Evolutionary conservation across 805 yeast species (phyloP).

Genomic region (Starmerella khaoyaiensis): DNA sequence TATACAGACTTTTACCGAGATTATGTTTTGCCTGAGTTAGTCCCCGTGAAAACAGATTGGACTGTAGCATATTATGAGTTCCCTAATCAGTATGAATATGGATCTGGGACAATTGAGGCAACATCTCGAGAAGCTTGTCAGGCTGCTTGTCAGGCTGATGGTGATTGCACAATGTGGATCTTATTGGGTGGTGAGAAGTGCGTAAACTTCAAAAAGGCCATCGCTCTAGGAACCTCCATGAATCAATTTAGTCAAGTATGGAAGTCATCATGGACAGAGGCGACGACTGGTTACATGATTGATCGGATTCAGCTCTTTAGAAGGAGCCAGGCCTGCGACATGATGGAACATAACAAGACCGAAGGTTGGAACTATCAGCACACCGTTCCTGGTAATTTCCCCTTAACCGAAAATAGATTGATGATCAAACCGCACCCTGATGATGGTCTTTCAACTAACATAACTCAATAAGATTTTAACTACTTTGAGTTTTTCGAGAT

Average conservation of each 20-base stretch:
- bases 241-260: slow-evolving; percentile 3
- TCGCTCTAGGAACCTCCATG: slow-evolving; percentile 17
- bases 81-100: background rate
- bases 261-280: slow-evolving; percentile 9
- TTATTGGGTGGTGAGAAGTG: slow-evolving; percentile 11
- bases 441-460: too few species aligned
- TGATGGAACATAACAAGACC: too few species aligned
- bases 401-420: too few species aligned
- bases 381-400: too few species aligned
- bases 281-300: slow-evolving; percentile 24
- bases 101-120: too few species aligned
- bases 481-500: too few species aligned
- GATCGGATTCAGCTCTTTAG: slow-evolving; percentile 26
- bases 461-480: too few species aligned
- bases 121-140: slow-evolving; percentile 13
- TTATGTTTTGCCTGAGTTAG: slow-evolving; percentile 25
- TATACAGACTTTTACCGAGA: slow-evolving; percentile 27
- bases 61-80: slow-evolving; percentile 10
- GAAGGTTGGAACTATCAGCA: too few species aligned
- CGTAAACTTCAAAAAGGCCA: slow-evolving; percentile 7
- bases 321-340: too few species aligned
- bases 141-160: slow-evolving; percentile 14
- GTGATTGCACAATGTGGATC: slow-evolving; percentile 18
- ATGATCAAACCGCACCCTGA: too few species aligned
- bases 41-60: slow-evolving; percentile 23